A percentile compares a stretch with the other conserved stretches of the same genome.
Conservation (phyloP, 495 filamentous ascomycete species). For the Hypomontagnella monticulosa region DNA sequence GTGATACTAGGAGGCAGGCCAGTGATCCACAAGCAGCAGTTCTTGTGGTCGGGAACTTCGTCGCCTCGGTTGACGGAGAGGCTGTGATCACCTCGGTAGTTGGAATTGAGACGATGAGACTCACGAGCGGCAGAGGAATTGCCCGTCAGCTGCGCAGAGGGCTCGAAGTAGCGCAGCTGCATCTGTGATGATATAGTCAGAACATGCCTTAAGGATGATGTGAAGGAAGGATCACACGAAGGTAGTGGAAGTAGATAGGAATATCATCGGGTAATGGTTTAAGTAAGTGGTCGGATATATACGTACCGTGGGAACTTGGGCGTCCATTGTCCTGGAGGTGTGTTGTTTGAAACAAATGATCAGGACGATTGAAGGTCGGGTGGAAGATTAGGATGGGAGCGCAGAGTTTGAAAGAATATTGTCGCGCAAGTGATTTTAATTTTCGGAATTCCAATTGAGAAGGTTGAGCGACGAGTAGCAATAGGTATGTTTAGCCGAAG, state of each 20-base stretch:
- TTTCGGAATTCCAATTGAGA: no score
- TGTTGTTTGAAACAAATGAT: not conserved
- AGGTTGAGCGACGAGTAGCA: no score
- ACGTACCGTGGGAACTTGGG: constrained; percentile 4
- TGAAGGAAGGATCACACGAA: no score
- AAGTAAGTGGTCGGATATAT: not conserved
- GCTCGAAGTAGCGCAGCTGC: constrained; percentile 14
- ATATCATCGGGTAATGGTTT: no score
- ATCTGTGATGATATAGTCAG: constrained; percentile 12
- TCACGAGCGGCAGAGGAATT: not conserved
- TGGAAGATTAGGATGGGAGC: not conserved
- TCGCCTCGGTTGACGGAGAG: constrained; percentile 8
- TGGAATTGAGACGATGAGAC: not conserved
- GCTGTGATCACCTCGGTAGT: constrained; percentile 24
- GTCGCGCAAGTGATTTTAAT: no score
- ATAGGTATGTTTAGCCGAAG: no score
- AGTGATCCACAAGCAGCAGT: constrained; percentile 30
- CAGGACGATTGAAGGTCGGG: not conserved
- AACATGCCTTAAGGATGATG: not conserved
- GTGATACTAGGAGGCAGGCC: constrained; percentile 11
- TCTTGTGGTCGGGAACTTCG: constrained; percentile 16
- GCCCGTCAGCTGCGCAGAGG: constrained; percentile 26
- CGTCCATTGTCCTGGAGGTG: not conserved
- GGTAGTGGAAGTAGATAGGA: no score
- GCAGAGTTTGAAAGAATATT: no score